Percentiles rank a stretch among this genome's conserved stretches.
Evolutionary conservation across 2,329 filamentous ascomycete species (phyloP).

Genomic region (Macrophomina pseudophaseolina): DNA sequence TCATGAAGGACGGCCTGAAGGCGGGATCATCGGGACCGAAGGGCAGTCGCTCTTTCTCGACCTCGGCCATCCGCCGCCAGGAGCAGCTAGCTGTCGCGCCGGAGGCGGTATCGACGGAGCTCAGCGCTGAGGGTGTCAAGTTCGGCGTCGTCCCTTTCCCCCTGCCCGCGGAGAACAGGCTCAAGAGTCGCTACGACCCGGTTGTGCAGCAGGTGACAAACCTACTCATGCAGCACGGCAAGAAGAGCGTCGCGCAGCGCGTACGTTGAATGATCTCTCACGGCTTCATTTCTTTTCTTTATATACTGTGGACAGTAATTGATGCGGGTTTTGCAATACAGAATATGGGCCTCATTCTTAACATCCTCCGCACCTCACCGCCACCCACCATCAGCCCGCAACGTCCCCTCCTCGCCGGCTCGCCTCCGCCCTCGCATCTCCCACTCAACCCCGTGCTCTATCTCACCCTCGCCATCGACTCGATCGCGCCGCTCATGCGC

Average conservation of each 20-base stretch:
- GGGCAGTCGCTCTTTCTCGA: slow-evolving; percentile 63
- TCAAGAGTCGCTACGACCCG: slow-evolving; percentile 84
- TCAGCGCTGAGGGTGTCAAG: slow-evolving; percentile 64
- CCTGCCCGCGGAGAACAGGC: slow-evolving; percentile 65
- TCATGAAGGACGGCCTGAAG: slow-evolving; percentile 66
- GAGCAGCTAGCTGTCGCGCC: slow-evolving; percentile 31
- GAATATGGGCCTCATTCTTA: slow-evolving; percentile 86
- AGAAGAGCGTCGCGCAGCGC: slow-evolving; percentile 86
- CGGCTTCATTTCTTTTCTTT: slow-evolving; percentile 26
- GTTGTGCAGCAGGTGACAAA: slow-evolving; percentile 87
- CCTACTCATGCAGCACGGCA: slow-evolving; percentile 88
- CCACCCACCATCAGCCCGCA: slow-evolving; percentile 75
- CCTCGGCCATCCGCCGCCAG: slow-evolving; percentile 49
- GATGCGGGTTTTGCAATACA: slow-evolving; percentile 45
- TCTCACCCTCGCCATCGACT: slow-evolving; percentile 88
- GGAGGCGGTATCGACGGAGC: slow-evolving; percentile 22
- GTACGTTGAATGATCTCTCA: slow-evolving; percentile 56
- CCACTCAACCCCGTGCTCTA: slow-evolving; percentile 90
- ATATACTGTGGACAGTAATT: background rate
- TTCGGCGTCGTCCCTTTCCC: slow-evolving; percentile 74
- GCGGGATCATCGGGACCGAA: slow-evolving; percentile 40
- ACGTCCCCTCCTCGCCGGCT: slow-evolving; percentile 74
- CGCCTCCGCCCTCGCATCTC: slow-evolving; percentile 77
- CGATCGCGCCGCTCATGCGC: slow-evolving; percentile 84
- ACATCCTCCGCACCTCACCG: slow-evolving; percentile 79